Percentiles rank a stretch among this genome's conserved stretches.
Evolutionary conservation across 139 green algal species (phyloP).

Genomic region (Limnomonas spitsbergensis): DNA sequence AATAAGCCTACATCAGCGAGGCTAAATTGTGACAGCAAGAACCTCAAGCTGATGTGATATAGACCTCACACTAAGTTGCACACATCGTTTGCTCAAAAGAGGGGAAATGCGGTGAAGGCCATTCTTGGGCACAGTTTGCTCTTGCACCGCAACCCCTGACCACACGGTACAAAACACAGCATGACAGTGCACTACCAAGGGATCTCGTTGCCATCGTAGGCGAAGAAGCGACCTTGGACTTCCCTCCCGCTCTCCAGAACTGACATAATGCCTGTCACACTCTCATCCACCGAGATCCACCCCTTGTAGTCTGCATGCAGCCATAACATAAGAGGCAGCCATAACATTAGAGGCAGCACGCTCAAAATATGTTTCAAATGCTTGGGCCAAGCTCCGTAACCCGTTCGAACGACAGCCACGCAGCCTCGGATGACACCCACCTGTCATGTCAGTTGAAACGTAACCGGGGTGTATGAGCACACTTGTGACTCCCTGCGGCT

Average conservation of each 20-base stretch:
- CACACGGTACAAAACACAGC: too few species aligned
- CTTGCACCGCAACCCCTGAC: too few species aligned
- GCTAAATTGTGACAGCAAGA: too few species aligned
- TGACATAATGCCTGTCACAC: slow-evolving; percentile 34
- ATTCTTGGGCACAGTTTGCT: too few species aligned
- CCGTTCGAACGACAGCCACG: too few species aligned
- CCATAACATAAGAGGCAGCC: background rate
- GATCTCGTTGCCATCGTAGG: slow-evolving; percentile 65
- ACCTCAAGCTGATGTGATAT: too few species aligned
- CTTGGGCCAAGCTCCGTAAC: background rate
- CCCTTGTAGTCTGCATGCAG: slow-evolving; percentile 35
- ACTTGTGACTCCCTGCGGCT: slow-evolving; percentile 29
- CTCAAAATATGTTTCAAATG: background rate
- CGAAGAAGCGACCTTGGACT: slow-evolving; percentile 65
- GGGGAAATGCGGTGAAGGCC: too few species aligned
- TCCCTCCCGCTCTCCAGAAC: slow-evolving; percentile 38
- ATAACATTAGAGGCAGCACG: background rate
- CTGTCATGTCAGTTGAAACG: slow-evolving; percentile 33
- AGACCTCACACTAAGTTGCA: too few species aligned
- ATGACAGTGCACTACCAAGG: too few species aligned
- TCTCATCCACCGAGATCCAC: slow-evolving; percentile 51
- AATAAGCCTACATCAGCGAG: too few species aligned
- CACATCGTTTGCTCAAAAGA: too few species aligned
- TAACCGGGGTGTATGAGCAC: slow-evolving; percentile 69
- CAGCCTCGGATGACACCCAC: too few species aligned